Percentiles rank a stretch among this genome's conserved stretches.
phyloP scores from a whole-genome alignment of 2,329 filamentous ascomycete genomes.

The Ophiostoma triangulosporum region DNA sequence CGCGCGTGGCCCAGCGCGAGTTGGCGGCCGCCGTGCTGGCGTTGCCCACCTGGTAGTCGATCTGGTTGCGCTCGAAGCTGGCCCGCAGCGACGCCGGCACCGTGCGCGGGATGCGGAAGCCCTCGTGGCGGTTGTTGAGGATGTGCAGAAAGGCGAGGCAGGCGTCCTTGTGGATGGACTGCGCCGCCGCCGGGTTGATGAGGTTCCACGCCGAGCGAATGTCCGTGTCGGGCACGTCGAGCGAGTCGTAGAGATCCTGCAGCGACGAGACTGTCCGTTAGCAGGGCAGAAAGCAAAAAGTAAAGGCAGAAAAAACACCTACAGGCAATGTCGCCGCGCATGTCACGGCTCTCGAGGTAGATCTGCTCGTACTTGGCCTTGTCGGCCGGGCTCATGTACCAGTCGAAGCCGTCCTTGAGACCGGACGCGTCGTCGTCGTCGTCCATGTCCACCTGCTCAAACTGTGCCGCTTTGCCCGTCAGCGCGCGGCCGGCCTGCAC shows the following conservation, averaged over 20 bases:
- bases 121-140: constrained; percentile 88
- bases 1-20: constrained; percentile 65
- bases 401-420: constrained; percentile 93
- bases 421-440: constrained; percentile 72
- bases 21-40: constrained; percentile 40
- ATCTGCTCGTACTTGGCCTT: constrained; percentile 95
- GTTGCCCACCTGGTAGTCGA: constrained; percentile 87
- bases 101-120: constrained; percentile 80
- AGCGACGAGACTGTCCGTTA: constrained; percentile 44
- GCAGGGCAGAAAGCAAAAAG: too few relatives aligned
- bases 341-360: constrained; percentile 82
- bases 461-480: constrained; percentile 64
- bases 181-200: constrained; percentile 75
- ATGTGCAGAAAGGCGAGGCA: constrained; percentile 92
- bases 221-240: constrained; percentile 63
- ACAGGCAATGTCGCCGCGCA: constrained; percentile 66
- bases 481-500: constrained; percentile 74
- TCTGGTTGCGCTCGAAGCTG: constrained; percentile 89
- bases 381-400: constrained; percentile 93
- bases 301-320: background rate
- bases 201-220: constrained; percentile 92
- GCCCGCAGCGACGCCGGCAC: constrained; percentile 84
- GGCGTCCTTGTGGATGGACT: constrained; percentile 86
- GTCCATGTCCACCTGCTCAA: constrained; percentile 58
- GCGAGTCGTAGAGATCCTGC: constrained; percentile 70